Percentiles rank a stretch among this genome's conserved stretches.
These are phyloP conservation scores for Suhomyces prunicola DNA, from an alignment of 805 yeast genomes.

Conservation along the genomic window DNA sequence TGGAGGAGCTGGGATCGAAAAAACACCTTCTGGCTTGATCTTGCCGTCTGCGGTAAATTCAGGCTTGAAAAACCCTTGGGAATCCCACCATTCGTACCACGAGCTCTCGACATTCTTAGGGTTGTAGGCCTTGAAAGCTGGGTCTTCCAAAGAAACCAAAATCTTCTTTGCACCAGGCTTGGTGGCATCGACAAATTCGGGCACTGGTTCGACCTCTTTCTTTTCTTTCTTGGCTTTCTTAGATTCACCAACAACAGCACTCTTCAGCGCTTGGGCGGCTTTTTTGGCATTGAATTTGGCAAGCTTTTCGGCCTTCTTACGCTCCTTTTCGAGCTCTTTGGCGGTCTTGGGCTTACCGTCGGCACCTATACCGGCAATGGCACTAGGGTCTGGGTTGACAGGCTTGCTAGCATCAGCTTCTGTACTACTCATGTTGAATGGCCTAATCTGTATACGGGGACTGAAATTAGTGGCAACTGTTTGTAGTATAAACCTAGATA, in stretches of 20 bases:
- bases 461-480: background rate
- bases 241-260: slow-evolving; percentile 38
- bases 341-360: slow-evolving; percentile 57
- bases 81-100: slow-evolving; percentile 98
- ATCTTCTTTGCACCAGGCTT: slow-evolving; percentile 88
- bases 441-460: slow-evolving; percentile 2
- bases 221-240: slow-evolving; percentile 70
- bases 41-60: slow-evolving; percentile 73
- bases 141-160: slow-evolving; percentile 83
- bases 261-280: slow-evolving; percentile 44
- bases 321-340: slow-evolving; percentile 81
- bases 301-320: slow-evolving; percentile 82
- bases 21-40: slow-evolving; percentile 80
- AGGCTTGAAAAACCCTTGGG: slow-evolving; percentile 87
- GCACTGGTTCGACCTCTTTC: slow-evolving; percentile 65
- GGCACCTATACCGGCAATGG: slow-evolving; percentile 13
- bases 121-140: slow-evolving; percentile 69
- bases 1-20: slow-evolving; percentile 88
- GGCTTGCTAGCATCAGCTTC: slow-evolving; percentile 9
- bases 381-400: slow-evolving; percentile 11
- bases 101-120: slow-evolving; percentile 93
- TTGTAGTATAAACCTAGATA: slow-evolving; percentile 3
- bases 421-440: slow-evolving; percentile 8
- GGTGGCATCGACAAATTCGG: slow-evolving; percentile 85
- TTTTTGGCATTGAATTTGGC: slow-evolving; percentile 86